phyloP scores from a whole-genome alignment of 345 rosid genomes.

The Melaleuca alternifolia region DNA sequence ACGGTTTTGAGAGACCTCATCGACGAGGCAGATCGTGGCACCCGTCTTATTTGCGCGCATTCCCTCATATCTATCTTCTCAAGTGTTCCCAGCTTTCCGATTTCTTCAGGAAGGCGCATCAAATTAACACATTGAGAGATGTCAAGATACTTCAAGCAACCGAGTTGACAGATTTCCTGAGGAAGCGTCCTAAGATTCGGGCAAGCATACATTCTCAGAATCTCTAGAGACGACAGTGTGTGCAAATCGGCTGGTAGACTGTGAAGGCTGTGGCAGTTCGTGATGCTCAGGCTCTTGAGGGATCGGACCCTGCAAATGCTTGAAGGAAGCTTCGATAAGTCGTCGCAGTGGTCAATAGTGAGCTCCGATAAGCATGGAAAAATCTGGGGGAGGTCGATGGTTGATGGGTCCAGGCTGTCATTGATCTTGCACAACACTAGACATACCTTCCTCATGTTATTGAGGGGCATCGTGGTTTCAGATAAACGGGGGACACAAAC shows the following conservation, averaged over 20 bases:
- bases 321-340: constrained; percentile 46
- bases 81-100: constrained; percentile 38
- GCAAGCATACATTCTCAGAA: constrained; percentile 72
- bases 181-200: constrained; percentile 54
- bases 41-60: constrained; percentile 25
- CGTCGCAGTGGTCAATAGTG: constrained; percentile 74
- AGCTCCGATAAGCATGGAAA: constrained; percentile 64
- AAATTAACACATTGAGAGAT: constrained; percentile 67
- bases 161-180: constrained; percentile 38
- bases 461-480: constrained; percentile 29
- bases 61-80: constrained; percentile 97
- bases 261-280: constrained; percentile 69
- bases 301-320: constrained; percentile 37
- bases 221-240: constrained; percentile 30
- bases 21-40: constrained; percentile 37
- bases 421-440: constrained; percentile 66
- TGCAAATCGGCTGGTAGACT: constrained; percentile 47
- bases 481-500: constrained; percentile 40
- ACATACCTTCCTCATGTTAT: constrained; percentile 49
- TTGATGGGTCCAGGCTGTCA: constrained; percentile 42
- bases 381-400: constrained; percentile 26
- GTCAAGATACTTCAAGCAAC: constrained; percentile 51
- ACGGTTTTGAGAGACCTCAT: constrained; percentile 47
- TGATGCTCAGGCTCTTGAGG: constrained; percentile 58
- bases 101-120: constrained; percentile 45